These are phyloP conservation scores for Pythium brassicae DNA, from an alignment of 352 stramenopile species.

Conservation along the genomic window DNA sequence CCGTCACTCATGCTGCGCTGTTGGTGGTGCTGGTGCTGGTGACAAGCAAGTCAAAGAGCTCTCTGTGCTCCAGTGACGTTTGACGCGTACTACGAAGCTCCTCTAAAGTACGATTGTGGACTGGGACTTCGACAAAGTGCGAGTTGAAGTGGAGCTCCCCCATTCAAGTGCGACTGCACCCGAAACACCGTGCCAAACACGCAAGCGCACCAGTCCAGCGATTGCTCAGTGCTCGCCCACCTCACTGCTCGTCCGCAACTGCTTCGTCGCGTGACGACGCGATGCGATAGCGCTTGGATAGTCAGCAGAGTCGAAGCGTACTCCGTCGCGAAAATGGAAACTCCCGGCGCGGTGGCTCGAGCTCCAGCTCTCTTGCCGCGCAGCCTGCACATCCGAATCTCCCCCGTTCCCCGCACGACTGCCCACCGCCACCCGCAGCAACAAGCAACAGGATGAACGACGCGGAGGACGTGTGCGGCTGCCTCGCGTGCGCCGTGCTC, in stretches of 20 bases:
- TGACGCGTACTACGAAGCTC: neutral
- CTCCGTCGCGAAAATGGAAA: conserved; percentile 3
- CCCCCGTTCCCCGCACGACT: neutral
- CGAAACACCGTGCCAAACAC: too few species aligned
- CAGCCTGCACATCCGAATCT: neutral
- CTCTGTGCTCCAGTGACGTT: neutral
- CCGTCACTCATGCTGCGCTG: conserved; percentile 37
- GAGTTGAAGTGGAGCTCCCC: too few species aligned
- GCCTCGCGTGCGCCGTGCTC: conserved; percentile 61
- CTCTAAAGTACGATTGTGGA: too few species aligned
- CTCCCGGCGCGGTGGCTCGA: neutral
- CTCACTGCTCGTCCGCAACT: neutral
- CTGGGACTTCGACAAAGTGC: too few species aligned
- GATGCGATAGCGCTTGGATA: neutral
- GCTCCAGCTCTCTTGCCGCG: neutral
- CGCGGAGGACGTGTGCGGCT: conserved; percentile 70
- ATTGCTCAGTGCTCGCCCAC: too few species aligned
- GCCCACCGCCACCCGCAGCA: neutral
- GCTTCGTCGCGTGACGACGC: neutral
- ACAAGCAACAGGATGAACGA: conserved; percentile 51
- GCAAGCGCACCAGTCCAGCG: too few species aligned
- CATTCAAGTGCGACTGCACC: too few species aligned
- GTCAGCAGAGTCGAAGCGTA: neutral
- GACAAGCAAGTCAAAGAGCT: too few species aligned
- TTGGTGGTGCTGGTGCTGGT: neutral